Conservation (phyloP, 2,329 filamentous ascomycete species). For the Penicillium sp. region DNA sequence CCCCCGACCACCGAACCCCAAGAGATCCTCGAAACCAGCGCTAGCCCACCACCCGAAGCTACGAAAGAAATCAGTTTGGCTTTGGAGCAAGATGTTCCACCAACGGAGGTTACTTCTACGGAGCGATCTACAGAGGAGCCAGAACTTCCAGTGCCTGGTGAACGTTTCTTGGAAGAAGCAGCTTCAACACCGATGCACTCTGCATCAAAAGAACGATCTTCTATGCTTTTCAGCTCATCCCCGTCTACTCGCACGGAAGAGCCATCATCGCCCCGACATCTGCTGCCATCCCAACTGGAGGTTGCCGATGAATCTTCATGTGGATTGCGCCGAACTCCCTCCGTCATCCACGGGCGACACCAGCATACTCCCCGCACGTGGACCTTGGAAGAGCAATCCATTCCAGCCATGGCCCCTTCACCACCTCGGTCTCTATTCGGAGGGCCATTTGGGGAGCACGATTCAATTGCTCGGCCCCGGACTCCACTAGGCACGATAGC, state of each 20-base stretch:
- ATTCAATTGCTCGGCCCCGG: slow-evolving; percentile 36
- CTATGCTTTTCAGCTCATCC: slow-evolving; percentile 48
- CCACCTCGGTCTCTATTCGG: slow-evolving; percentile 37
- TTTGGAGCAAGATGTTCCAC: slow-evolving; percentile 6
- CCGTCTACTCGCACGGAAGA: slow-evolving; percentile 14
- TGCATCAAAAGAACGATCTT: slow-evolving; percentile 45
- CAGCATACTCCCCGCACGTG: slow-evolving; percentile 28
- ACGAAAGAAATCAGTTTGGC: slow-evolving; percentile 5
- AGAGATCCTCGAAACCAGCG: slow-evolving; percentile 44
- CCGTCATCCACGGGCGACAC: slow-evolving; percentile 38
- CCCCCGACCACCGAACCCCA: slow-evolving; percentile 36
- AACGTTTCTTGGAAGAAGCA: slow-evolving; percentile 30
- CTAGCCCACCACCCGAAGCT: slow-evolving; percentile 5
- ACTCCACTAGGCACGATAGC: slow-evolving; percentile 54
- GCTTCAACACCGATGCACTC: slow-evolving; percentile 13
- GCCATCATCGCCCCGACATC: slow-evolving; percentile 11
- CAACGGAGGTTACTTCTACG: slow-evolving; percentile 1
- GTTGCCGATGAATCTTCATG: slow-evolving; percentile 21
- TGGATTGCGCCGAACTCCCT: slow-evolving; percentile 36
- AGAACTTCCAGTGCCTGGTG: slow-evolving; percentile 6
- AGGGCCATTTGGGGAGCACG: slow-evolving; percentile 30
- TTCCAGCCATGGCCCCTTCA: slow-evolving; percentile 21
- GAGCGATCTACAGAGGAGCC: slow-evolving; percentile 10
- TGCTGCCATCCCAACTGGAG: slow-evolving; percentile 18
- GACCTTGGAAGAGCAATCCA: slow-evolving; percentile 29